Conservation (phyloP, 2,329 filamentous ascomycete genomes). For the Colletotrichum agaves region DNA sequence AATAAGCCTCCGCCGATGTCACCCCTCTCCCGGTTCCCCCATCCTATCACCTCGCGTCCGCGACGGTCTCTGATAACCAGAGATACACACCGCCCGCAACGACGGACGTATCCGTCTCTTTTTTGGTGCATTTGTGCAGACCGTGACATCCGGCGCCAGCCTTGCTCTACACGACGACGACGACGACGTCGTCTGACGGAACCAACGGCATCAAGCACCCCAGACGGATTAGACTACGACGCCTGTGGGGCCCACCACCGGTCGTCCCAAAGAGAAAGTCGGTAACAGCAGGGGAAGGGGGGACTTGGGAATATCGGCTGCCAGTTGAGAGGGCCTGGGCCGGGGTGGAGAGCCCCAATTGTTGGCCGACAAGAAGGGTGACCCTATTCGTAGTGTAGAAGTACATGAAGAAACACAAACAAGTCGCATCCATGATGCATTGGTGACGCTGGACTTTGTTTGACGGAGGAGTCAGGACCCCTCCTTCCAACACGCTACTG, state of each 20-base stretch:
- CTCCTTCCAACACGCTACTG: slow-evolving; percentile 13
- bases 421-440: slow-evolving; percentile 29
- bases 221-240: background rate
- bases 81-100: background rate
- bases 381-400: background rate
- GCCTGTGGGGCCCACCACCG: background rate
- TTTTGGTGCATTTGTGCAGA: background rate
- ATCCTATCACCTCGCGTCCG: background rate
- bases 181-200: background rate
- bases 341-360: background rate
- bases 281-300: background rate
- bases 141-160: too few relatives aligned
- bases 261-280: background rate
- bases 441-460: slow-evolving; percentile 11
- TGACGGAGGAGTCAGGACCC: slow-evolving; percentile 24
- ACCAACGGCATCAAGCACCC: too few relatives aligned
- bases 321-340: background rate
- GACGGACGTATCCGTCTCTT: background rate
- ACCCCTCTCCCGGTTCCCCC: background rate
- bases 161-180: background rate
- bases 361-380: background rate
- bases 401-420: background rate
- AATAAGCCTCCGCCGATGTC: slow-evolving; percentile 24
- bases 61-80: slow-evolving; percentile 7
- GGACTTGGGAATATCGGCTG: background rate